Percentiles rank a stretch among this genome's conserved stretches.
Conservation (phyloP, 2,329 filamentous ascomycete species). For the Neopestalotiopsis sp. region DNA sequence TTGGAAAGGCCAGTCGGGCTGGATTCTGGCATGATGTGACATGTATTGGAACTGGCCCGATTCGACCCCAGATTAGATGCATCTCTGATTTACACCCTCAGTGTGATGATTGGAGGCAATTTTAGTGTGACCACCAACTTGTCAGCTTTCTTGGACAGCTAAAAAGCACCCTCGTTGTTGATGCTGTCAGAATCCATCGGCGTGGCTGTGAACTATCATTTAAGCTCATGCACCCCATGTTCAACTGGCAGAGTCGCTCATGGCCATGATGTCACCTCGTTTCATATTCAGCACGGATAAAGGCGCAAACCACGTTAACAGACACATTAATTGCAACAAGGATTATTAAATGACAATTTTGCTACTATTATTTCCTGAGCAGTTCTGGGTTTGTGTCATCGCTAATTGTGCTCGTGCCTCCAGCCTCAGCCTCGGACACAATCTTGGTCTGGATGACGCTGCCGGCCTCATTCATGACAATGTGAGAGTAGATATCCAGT, state of each 20-base stretch:
- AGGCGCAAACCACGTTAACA: background rate
- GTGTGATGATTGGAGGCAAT: no score
- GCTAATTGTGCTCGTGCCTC: constrained; percentile 57
- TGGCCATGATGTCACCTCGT: constrained; percentile 1
- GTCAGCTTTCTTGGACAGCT: no score
- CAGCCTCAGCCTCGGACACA: constrained; percentile 57
- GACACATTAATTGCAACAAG: background rate
- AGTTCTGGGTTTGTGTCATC: constrained; percentile 36
- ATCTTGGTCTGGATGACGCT: constrained; percentile 56
- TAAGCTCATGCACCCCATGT: background rate
- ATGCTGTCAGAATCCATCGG: background rate
- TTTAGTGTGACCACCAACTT: no score
- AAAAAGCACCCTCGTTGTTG: background rate
- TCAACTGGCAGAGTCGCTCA: background rate
- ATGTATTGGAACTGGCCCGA: no score
- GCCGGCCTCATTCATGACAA: constrained; percentile 54
- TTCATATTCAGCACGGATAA: constrained; percentile 1
- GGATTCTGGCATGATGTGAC: no score
- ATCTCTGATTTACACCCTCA: no score
- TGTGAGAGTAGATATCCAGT: constrained; percentile 49
- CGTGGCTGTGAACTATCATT: background rate
- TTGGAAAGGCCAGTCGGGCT: no score
- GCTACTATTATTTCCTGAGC: constrained; percentile 2
- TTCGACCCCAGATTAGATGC: no score
- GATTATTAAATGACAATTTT: background rate